These are phyloP conservation scores for Sparassis latifolia DNA, from an alignment of 1,284 basidiomycete species.

Conservation along the genomic window DNA sequence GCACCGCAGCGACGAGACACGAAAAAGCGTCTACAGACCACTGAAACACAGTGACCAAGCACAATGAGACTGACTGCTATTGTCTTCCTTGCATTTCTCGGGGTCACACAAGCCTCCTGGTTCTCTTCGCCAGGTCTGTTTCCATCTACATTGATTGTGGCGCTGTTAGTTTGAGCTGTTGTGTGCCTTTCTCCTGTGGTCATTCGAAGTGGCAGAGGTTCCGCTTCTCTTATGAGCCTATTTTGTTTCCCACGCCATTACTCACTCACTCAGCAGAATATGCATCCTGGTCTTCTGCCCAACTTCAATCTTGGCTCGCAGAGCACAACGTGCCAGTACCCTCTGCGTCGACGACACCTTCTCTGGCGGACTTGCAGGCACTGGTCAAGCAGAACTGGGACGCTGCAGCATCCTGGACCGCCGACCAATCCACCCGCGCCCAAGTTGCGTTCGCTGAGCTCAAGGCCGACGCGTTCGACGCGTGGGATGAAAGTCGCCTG, in stretches of 20 bases:
- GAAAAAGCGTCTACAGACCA: not conserved
- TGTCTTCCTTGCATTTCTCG: conserved; percentile 29
- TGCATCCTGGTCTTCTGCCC: conserved; percentile 19
- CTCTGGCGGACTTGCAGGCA: conserved; percentile 20
- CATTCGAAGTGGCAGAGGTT: not conserved
- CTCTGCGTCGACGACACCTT: conserved; percentile 41
- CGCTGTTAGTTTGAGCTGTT: too few relatives aligned
- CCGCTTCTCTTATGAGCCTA: conserved; percentile 16
- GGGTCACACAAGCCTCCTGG: conserved; percentile 47
- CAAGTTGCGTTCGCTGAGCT: conserved; percentile 35
- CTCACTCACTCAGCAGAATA: conserved; percentile 7
- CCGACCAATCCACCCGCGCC: conserved; percentile 57
- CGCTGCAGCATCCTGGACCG: conserved; percentile 51
- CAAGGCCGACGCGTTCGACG: conserved; percentile 52
- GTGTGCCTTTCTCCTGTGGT: too few relatives aligned
- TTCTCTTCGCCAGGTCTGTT: conserved; percentile 32
- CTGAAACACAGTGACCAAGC: not conserved
- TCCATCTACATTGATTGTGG: not conserved
- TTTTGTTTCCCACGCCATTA: not conserved
- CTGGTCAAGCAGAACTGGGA: conserved; percentile 18
- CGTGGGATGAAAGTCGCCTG: conserved; percentile 79
- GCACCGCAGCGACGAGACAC: not conserved
- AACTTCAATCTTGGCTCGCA: conserved; percentile 68
- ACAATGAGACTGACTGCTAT: conserved; percentile 36
- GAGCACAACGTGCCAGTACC: conserved; percentile 51